phyloP scores from a whole-genome alignment of 108 stramenopile species.

The Phaeodactylum tricornutum region DNA sequence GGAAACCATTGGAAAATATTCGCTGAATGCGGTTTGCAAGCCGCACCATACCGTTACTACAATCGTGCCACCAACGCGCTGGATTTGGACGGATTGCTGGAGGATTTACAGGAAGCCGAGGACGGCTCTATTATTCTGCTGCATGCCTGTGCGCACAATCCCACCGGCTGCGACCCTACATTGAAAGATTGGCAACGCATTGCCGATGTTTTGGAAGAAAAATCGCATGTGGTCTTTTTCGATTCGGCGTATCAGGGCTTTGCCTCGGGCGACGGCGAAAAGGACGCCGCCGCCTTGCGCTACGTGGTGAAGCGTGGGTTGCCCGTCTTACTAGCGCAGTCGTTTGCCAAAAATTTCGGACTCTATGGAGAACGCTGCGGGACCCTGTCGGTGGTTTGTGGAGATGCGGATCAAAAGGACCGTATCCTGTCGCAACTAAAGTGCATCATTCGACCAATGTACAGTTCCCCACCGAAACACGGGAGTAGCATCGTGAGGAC shows the following conservation, averaged over 20 bases:
- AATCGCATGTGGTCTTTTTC: slow-evolving; percentile 82
- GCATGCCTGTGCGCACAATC: slow-evolving; percentile 99
- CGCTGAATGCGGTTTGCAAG: slow-evolving; percentile 74
- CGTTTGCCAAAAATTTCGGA: slow-evolving; percentile 99
- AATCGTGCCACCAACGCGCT: slow-evolving; percentile 70
- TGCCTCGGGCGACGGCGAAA: slow-evolving; percentile 92
- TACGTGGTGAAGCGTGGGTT: slow-evolving; percentile 83
- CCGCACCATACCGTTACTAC: slow-evolving; percentile 87
- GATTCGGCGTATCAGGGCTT: slow-evolving; percentile 99
- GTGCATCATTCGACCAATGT: slow-evolving; percentile 92
- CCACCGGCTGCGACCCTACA: slow-evolving; percentile 96
- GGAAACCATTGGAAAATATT: slow-evolving; percentile 96
- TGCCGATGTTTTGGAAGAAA: slow-evolving; percentile 59
- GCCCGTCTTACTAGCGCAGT: slow-evolving; percentile 86
- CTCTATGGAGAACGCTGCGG: slow-evolving; percentile 97
- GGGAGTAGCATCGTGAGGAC: slow-evolving; percentile 91
- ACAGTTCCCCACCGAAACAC: slow-evolving; percentile 90
- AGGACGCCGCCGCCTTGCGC: slow-evolving; percentile 87
- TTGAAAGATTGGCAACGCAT: slow-evolving; percentile 83
- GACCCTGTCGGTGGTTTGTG: slow-evolving; percentile 82
- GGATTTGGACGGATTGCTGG: slow-evolving; percentile 80
- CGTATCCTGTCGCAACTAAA: slow-evolving; percentile 89
- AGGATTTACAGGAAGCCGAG: slow-evolving; percentile 75
- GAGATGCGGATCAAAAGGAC: slow-evolving; percentile 63
- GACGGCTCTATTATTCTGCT: slow-evolving; percentile 84